Percentiles rank a stretch among this genome's conserved stretches.
These are phyloP conservation scores for Glebionis coronaria DNA, from an alignment of 129 eudicot species.

Conservation along the genomic window DNA sequence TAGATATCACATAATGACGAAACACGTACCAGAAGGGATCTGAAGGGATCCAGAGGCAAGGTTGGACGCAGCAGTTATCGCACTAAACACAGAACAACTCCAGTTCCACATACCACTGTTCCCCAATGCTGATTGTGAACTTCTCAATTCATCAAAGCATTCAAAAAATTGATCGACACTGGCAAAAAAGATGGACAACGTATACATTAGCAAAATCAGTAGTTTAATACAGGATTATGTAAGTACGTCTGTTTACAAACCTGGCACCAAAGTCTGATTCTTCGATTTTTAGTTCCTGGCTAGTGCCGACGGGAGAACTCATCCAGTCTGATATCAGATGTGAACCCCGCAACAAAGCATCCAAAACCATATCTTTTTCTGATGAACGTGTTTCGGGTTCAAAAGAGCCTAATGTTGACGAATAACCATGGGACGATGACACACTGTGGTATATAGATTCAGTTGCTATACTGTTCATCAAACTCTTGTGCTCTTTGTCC, in stretches of 20 bases:
- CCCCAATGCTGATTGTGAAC: constrained; percentile 86
- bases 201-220: constrained; percentile 7
- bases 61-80: constrained; percentile 93
- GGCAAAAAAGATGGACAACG: constrained; percentile 20
- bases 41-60: constrained; percentile 90
- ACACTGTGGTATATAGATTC: constrained; percentile 45
- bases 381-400: constrained; percentile 27
- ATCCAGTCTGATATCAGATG: constrained; percentile 92
- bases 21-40: constrained; percentile 67
- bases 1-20: not conserved
- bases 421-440: constrained; percentile 34
- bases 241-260: constrained; percentile 32
- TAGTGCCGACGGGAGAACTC: constrained; percentile 46
- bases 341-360: constrained; percentile 67
- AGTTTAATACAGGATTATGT: not conserved
- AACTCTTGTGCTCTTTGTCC: constrained; percentile 31
- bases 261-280: constrained; percentile 92
- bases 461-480: constrained; percentile 15
- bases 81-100: constrained; percentile 93
- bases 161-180: constrained; percentile 96
- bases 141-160: constrained; percentile 87
- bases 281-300: constrained; percentile 36
- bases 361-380: constrained; percentile 39
- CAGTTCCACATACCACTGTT: constrained; percentile 98
- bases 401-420: constrained; percentile 32